Conservation (phyloP, 2,329 filamentous ascomycete species). For the Fusarium tuaranense region DNA sequence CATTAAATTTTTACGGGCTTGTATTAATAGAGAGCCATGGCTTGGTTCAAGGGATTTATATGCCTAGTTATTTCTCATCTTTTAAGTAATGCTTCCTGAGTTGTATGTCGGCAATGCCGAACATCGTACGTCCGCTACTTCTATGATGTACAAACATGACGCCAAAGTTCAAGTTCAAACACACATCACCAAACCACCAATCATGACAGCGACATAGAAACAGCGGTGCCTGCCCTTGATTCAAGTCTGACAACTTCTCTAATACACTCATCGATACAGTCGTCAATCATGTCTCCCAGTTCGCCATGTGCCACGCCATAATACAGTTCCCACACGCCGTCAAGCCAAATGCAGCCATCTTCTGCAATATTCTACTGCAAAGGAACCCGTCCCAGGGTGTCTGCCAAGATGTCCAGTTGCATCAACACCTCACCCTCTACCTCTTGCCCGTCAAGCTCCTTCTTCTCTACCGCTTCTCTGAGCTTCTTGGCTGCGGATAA, state of each 20-base stretch:
- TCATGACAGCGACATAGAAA: not conserved
- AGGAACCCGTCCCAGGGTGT: constrained; percentile 56
- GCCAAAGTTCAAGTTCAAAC: not conserved
- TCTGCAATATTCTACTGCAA: constrained; percentile 47
- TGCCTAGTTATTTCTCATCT: not conserved
- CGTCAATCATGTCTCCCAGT: not conserved
- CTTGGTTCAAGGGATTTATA: not conserved
- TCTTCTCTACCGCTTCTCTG: constrained; percentile 47
- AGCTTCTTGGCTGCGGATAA: constrained; percentile 56
- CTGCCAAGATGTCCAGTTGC: constrained; percentile 57
- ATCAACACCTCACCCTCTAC: constrained; percentile 47
- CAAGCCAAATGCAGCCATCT: constrained; percentile 4
- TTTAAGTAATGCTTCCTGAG: not conserved
- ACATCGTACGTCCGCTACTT: no score
- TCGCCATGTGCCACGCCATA: constrained; percentile 3
- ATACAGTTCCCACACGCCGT: constrained; percentile 17
- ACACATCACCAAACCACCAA: not conserved
- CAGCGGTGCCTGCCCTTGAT: not conserved
- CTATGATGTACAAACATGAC: not conserved
- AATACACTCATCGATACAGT: not conserved
- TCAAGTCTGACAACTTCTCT: constrained; percentile 2
- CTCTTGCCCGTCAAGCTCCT: constrained; percentile 47
- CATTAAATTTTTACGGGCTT: not conserved
- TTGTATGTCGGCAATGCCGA: not conserved
- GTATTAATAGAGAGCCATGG: not conserved